phyloP scores from a whole-genome alignment of 768 basidiomycete genomes.

The Podaxis carcinomalis region DNA sequence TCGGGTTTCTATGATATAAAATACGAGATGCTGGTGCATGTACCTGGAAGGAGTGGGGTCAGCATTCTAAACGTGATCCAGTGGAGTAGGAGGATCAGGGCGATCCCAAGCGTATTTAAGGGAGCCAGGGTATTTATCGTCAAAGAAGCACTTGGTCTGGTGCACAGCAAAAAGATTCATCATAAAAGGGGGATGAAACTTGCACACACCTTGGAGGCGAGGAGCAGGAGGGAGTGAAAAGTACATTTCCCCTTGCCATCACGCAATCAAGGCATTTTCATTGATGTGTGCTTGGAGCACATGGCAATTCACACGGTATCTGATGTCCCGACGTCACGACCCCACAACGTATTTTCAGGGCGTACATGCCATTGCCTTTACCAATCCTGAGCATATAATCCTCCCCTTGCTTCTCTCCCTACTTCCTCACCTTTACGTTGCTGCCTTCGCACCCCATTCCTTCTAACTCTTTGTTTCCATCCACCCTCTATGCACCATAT shows the following conservation, averaged over 20 bases:
- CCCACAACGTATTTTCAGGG: neutral
- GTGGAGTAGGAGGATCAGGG: constrained; percentile 33
- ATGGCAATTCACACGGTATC: constrained; percentile 1
- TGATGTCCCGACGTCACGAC: constrained; percentile 6
- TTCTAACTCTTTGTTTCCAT: neutral
- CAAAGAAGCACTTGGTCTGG: constrained; percentile 50
- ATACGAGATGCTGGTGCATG: neutral
- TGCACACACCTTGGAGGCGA: constrained; percentile 19
- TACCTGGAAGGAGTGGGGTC: neutral
- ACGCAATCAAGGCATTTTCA: neutral
- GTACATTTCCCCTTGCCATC: neutral
- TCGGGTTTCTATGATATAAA: neutral
- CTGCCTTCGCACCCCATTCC: neutral
- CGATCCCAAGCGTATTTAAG: constrained; percentile 47
- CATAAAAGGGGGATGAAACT: constrained; percentile 20
- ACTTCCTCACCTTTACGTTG: too few relatives aligned
- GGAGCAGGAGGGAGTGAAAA: neutral
- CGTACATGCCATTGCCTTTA: constrained; percentile 1
- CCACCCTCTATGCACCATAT: constrained; percentile 52
- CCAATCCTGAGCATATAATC: neutral
- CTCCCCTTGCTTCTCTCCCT: neutral
- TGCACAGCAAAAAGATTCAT: constrained; percentile 53
- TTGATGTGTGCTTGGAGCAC: constrained; percentile 8
- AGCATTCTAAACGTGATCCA: neutral
- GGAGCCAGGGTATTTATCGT: constrained; percentile 43